phyloP scores from a whole-genome alignment of 345 rosid genomes.

The Garcia nutans region DNA sequence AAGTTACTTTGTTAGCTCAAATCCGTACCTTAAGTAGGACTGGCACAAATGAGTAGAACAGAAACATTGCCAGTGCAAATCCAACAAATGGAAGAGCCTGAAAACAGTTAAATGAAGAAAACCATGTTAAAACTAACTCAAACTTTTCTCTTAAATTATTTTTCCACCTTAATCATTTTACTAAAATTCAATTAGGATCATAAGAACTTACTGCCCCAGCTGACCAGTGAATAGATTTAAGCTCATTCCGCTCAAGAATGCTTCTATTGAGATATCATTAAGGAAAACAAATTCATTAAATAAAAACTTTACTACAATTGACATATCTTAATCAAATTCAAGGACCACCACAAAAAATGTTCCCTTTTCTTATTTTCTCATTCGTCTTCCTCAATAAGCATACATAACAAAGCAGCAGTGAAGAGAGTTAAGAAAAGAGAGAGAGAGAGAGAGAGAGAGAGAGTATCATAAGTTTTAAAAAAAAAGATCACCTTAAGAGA shows the following conservation, averaged over 20 bases:
- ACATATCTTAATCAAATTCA: not conserved
- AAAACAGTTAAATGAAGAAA: slow-evolving; percentile 26
- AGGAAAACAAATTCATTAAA: slow-evolving; percentile 29
- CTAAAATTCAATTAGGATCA: too few relatives aligned
- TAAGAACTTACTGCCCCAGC: slow-evolving; percentile 63
- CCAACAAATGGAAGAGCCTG: slow-evolving; percentile 75
- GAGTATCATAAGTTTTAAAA: not conserved
- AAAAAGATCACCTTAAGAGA: not conserved
- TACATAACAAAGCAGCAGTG: not conserved
- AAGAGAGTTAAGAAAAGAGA: not conserved
- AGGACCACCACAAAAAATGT: not conserved
- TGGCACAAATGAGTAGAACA: slow-evolving; percentile 78
- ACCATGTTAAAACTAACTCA: slow-evolving; percentile 4
- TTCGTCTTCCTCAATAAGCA: not conserved
- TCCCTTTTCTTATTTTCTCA: not conserved
- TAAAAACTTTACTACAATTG: not conserved
- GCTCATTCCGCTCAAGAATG: slow-evolving; percentile 71
- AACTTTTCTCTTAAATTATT: not conserved
- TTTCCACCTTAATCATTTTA: not conserved
- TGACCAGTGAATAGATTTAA: slow-evolving; percentile 78
- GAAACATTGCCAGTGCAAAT: slow-evolving; percentile 59
- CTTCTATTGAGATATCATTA: slow-evolving; percentile 49
- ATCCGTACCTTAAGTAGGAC: slow-evolving; percentile 73
- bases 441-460: too few relatives aligned
- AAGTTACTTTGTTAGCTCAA: slow-evolving; percentile 9